A percentile compares a stretch with the other conserved stretches of the same genome.
Evolutionary conservation across 352 stramenopile genomes (phyloP).

Genomic region (Phytophthora kernoviae): DNA sequence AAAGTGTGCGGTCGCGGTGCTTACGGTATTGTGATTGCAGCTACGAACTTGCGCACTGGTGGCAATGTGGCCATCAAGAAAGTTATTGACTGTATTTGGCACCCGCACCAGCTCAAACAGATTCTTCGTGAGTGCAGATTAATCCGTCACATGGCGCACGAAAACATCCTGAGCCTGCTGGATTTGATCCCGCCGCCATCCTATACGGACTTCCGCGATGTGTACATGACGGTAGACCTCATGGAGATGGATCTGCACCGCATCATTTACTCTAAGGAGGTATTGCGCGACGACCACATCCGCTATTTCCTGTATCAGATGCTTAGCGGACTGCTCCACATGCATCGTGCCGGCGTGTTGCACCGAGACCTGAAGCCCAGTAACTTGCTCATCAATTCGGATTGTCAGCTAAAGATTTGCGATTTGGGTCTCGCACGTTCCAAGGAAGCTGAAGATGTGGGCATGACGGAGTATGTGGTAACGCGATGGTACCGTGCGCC

Average conservation of each 20-base stretch:
- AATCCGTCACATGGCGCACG: conserved; percentile 86
- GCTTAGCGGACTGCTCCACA: conserved; percentile 86
- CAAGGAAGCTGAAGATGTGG: conserved; percentile 84
- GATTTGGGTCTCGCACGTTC: conserved; percentile 94
- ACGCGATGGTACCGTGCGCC: conserved; percentile 90
- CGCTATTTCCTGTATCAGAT: conserved; percentile 95
- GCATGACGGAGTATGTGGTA: conserved; percentile 93
- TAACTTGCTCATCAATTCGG: conserved; percentile 91
- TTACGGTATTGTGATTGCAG: conserved; percentile 91
- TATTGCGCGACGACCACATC: conserved; percentile 92
- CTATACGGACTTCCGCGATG: conserved; percentile 86
- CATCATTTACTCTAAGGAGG: conserved; percentile 94
- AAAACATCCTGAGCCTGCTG: conserved; percentile 86
- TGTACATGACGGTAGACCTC: conserved; percentile 92
- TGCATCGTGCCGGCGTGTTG: conserved; percentile 85
- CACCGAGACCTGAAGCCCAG: conserved; percentile 89
- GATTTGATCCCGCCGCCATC: conserved; percentile 85
- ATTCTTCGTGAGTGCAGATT: conserved; percentile 86
- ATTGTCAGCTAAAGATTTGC: conserved; percentile 97
- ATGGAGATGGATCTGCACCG: conserved; percentile 94
- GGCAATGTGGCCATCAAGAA: conserved; percentile 92
- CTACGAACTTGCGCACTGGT: conserved; percentile 78
- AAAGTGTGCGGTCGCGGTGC: conserved; percentile 88
- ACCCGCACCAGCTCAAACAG: conserved; percentile 89
- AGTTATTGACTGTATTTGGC: conserved; percentile 91